A percentile compares a stretch with the other conserved stretches of the same genome.
Evolutionary conservation across 2,329 filamentous ascomycete species (phyloP).

Genomic region (Nothophaeocryptopus gaeumannii): DNA sequence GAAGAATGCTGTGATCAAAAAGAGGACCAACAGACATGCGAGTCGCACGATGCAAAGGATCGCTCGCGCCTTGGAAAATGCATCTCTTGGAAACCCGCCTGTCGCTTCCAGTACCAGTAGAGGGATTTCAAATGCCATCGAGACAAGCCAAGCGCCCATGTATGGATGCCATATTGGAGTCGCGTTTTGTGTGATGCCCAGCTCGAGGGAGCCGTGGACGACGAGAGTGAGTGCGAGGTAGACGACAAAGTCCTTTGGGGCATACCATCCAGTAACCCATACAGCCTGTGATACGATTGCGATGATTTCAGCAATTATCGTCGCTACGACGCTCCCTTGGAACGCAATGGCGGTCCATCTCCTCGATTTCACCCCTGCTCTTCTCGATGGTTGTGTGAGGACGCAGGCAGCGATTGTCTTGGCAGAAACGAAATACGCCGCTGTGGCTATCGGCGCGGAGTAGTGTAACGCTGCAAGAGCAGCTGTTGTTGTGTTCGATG

Average conservation of each 20-base stretch:
- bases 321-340: constrained; percentile 18
- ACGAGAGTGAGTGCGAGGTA: constrained; percentile 23
- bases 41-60: constrained; percentile 20
- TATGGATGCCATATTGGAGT: constrained; percentile 33
- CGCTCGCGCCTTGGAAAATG: constrained; percentile 13
- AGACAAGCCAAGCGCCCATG: constrained; percentile 27
- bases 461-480: constrained; percentile 30
- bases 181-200: constrained; percentile 26
- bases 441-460: constrained; percentile 24
- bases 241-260: constrained; percentile 27
- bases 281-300: constrained; percentile 20
- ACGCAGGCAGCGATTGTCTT: constrained; percentile 29
- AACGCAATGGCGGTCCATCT: constrained; percentile 22
- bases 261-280: constrained; percentile 8
- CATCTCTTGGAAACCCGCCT: constrained; percentile 7
- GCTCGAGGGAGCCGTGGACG: constrained; percentile 21
- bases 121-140: constrained; percentile 24
- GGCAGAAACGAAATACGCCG: constrained; percentile 28
- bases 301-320: constrained; percentile 23
- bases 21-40: constrained; percentile 16
- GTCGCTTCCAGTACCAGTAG: constrained; percentile 18
- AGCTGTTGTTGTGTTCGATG: background rate
- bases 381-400: constrained; percentile 27
- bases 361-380: constrained; percentile 11
- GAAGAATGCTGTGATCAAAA: constrained; percentile 13